phyloP scores from a whole-genome alignment of 345 rosid species.

The Salix dunnii region DNA sequence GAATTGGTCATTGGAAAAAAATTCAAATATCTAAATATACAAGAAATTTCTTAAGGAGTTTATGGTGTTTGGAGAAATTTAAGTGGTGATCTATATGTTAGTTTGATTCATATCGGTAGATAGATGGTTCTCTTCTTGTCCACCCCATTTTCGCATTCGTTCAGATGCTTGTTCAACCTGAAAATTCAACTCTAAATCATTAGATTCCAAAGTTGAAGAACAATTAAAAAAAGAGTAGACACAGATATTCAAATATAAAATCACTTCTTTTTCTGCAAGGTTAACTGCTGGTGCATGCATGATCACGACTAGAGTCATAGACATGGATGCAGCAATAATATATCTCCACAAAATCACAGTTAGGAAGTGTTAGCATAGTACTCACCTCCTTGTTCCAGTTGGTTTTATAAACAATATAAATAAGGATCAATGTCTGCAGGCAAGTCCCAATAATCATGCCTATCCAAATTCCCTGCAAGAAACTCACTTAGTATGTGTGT shows the following conservation, averaged over 20 bases:
- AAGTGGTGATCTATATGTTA: neutral
- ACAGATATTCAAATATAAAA: no score
- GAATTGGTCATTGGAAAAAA: no score
- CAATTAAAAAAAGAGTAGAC: neutral
- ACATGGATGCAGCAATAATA: no score
- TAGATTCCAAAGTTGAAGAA: neutral
- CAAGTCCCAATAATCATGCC: conserved; percentile 89
- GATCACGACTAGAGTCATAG: no score
- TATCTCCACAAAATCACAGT: neutral
- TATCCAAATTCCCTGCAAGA: conserved; percentile 79
- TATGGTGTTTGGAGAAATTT: neutral
- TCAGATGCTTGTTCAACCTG: conserved; percentile 81
- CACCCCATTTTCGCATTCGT: conserved; percentile 59
- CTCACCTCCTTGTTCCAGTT: conserved; percentile 85
- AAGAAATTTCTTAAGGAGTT: no score
- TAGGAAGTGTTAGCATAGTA: neutral
- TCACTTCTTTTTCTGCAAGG: no score
- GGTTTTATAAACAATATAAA: conserved; percentile 54
- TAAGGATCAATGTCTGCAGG: conserved; percentile 72
- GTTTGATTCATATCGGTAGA: neutral
- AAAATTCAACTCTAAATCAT: neutral
- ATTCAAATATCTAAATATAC: no score
- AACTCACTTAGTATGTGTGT: neutral
- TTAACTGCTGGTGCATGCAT: no score
- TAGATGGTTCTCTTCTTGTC: neutral